Evolutionary conservation across 345 rosid genomes (phyloP), one percentile per base, ranked within the genome.

Genomic region (Jatropha curcas): DNA sequence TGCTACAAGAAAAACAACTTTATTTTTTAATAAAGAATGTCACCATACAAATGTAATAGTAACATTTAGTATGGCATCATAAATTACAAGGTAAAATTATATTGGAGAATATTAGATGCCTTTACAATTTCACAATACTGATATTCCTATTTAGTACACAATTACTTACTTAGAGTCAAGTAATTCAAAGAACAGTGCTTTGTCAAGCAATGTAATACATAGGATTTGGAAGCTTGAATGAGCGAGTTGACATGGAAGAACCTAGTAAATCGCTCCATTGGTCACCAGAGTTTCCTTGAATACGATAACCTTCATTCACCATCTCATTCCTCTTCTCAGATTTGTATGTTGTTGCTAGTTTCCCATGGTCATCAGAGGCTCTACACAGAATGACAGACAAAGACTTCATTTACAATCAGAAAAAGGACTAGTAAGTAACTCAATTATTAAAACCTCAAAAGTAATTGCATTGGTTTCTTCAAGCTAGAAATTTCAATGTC

Each of bases 191-290:
- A 48, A 14, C n/a, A 51, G 28, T 41, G 30, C 16, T 6, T 5
- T 20, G 22, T 64, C 28, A 76, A 35, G 60, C 71, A 31, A 90
- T 92, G 63, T 84, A 87, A 74, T 94, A 92, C 94, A 95, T 89
- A 19, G 97, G 97, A 80, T 95, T 94, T 0, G 98, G 92, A 62
- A 90, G 84, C 84, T 95, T 92, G 84, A 92, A 95, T 3, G 98
- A 92, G 22, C 97, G 90, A 45, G 3, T 60, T 11, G 96, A 87
- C 82, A 89, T 79, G 2, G 86, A 34, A 45, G 81, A 72, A 39
- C 97, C 97, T 71, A 92, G 73, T 79, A 94, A 76, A 80, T 94
- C 97, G 51, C 97, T 94, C 97, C 98, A 94, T 19, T 94, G 98
- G 67, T 94, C 98, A 41, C 98, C 97, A 5, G 92, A 89, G 72